Conservation (phyloP, 31 red algal species). For the Odonthalia washingtoniensis region DNA sequence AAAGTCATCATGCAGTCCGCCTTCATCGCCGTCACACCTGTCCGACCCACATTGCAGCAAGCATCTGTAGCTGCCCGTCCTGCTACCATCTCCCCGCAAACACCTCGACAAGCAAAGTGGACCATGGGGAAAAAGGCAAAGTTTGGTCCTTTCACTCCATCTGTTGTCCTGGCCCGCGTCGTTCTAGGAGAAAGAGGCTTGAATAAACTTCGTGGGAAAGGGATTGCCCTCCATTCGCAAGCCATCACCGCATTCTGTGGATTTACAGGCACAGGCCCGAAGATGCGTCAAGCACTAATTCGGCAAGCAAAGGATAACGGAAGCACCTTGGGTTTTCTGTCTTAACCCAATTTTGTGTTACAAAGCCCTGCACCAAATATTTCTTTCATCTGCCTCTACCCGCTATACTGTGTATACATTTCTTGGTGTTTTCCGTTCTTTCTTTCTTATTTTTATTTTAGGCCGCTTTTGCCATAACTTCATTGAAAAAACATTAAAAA, state of each 20-base stretch:
- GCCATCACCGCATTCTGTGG: constrained; percentile 98
- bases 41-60: constrained; percentile 4
- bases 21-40: constrained; percentile 65
- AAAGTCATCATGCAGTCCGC: constrained; percentile 51
- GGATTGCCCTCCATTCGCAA: constrained; percentile 96
- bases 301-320: constrained; percentile 98
- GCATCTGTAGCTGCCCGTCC: not conserved
- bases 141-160: constrained; percentile 96
- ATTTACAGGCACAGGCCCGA: constrained; percentile 88
- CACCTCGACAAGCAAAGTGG: constrained; percentile 56
- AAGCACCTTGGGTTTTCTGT: constrained; percentile 94
- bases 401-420: too few species aligned
- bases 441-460: too few species aligned
- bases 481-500: too few species aligned
- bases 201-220: constrained; percentile 96
- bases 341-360: constrained; percentile 49
- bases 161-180: constrained; percentile 72
- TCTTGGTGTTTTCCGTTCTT: too few species aligned
- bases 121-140: constrained; percentile 75
- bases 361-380: too few species aligned
- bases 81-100: not conserved
- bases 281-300: constrained; percentile 91
- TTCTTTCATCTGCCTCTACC: too few species aligned
- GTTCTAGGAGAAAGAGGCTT: constrained; percentile 91
- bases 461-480: too few species aligned